These are phyloP conservation scores for Termitomyces sp. DNA, from an alignment of 768 basidiomycete species.

Conservation along the genomic window DNA sequence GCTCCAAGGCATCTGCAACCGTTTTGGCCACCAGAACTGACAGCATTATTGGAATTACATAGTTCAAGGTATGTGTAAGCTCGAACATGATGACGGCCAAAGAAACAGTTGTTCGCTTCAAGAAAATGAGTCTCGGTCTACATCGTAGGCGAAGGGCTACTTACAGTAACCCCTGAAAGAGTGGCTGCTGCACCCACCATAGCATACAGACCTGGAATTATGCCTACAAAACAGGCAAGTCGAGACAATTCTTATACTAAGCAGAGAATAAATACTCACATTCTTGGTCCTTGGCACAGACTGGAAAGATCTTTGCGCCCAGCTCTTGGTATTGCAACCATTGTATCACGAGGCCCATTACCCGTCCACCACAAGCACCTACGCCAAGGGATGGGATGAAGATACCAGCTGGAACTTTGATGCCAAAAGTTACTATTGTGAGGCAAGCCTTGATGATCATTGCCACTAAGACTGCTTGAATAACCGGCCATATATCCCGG, in stretches of 20 bases:
- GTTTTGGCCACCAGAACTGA: conserved; percentile 87
- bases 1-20: conserved; percentile 81
- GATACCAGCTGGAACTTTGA: conserved; percentile 88
- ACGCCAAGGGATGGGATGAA: conserved; percentile 96
- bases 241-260: neutral
- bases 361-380: conserved; percentile 88
- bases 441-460: conserved; percentile 77
- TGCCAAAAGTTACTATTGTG: conserved; percentile 89
- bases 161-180: conserved; percentile 90
- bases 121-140: conserved; percentile 4
- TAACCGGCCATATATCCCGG: conserved; percentile 53
- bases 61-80: conserved; percentile 87
- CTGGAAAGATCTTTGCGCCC: conserved; percentile 50
- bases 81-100: conserved; percentile 97
- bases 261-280: conserved; percentile 37
- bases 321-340: conserved; percentile 65
- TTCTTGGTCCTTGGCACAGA: conserved; percentile 56
- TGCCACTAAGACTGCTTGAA: conserved; percentile 63
- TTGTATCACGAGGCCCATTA: conserved; percentile 79
- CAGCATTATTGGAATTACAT: conserved; percentile 87
- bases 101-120: conserved; percentile 81
- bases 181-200: conserved; percentile 96
- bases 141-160: conserved; percentile 17
- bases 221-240: conserved; percentile 24
- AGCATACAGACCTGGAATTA: conserved; percentile 88